phyloP scores from a whole-genome alignment of 2,329 filamentous ascomycete species.

The Arachnomyces sp. region DNA sequence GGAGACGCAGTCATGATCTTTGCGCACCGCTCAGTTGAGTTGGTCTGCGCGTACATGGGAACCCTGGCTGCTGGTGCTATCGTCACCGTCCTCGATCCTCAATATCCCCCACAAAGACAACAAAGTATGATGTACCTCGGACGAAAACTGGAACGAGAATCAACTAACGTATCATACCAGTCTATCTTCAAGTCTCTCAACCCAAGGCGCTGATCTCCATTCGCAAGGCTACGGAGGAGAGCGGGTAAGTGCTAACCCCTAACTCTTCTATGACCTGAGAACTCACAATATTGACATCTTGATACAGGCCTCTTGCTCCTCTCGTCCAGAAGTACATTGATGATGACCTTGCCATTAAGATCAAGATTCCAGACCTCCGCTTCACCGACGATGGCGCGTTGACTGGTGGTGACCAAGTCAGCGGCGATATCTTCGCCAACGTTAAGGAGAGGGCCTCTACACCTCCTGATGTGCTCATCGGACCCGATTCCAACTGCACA shows the following conservation, averaged over 20 bases:
- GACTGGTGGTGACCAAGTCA: constrained; percentile 56
- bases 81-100: constrained; percentile 62
- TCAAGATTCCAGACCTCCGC: constrained; percentile 64
- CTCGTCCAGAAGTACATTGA: constrained; percentile 41
- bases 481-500: constrained; percentile 74
- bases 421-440: constrained; percentile 57
- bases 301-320: no score
- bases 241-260: constrained; percentile 34
- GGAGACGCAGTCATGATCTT: constrained; percentile 92
- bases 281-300: no score
- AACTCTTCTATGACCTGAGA: constrained; percentile 41
- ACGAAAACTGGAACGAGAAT: background rate
- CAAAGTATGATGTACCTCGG: constrained; percentile 37
- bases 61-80: constrained; percentile 52
- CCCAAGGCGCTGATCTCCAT: constrained; percentile 67
- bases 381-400: constrained; percentile 65
- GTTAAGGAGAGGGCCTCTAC: constrained; percentile 38
- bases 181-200: constrained; percentile 71
- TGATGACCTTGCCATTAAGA: constrained; percentile 63
- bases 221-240: constrained; percentile 61
- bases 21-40: constrained; percentile 70
- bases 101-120: constrained; percentile 71
- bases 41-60: constrained; percentile 74
- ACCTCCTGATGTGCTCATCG: constrained; percentile 67
- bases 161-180: no score